A percentile compares a stretch with the other conserved stretches of the same genome.
Conservation (phyloP, 306 rosid species). For the Acacia crassicarpa region DNA sequence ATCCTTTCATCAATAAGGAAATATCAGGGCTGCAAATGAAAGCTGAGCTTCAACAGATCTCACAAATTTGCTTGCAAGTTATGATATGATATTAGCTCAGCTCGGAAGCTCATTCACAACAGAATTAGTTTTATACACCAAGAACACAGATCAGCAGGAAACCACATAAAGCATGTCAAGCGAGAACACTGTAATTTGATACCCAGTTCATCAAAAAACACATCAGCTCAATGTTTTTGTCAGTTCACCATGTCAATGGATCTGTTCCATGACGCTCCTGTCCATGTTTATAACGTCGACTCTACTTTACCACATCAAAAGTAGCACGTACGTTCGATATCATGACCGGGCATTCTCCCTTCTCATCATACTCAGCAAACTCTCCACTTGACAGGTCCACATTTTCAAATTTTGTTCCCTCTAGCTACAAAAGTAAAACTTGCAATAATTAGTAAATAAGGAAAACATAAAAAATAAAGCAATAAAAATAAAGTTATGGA, state of each 20-base stretch:
- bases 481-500: not conserved
- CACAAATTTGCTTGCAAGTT: slow-evolving; percentile 7
- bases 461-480: not conserved
- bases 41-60: slow-evolving; percentile 16
- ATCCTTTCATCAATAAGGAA: not conserved
- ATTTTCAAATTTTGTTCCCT: slow-evolving; percentile 71
- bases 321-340: slow-evolving; percentile 61
- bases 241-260: not conserved
- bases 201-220: not conserved
- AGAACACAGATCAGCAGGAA: slow-evolving; percentile 14
- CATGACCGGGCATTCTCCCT: slow-evolving; percentile 91
- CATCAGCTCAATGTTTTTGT: not conserved
- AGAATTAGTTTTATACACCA: slow-evolving; percentile 34
- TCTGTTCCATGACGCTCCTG: not conserved
- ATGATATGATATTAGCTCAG: slow-evolving; percentile 15
- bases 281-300: not conserved
- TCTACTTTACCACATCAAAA: slow-evolving; percentile 67
- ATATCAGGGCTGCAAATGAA: slow-evolving; percentile 25
- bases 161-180: not conserved
- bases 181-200: not conserved
- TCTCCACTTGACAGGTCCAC: slow-evolving; percentile 79
- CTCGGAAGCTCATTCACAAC: slow-evolving; percentile 23
- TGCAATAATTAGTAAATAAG: slow-evolving; percentile 2
- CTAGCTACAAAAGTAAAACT: slow-evolving; percentile 46
- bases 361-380: slow-evolving; percentile 81